Conservation (phyloP, 441 rosid species). For the Brassica hybrid region DNA sequence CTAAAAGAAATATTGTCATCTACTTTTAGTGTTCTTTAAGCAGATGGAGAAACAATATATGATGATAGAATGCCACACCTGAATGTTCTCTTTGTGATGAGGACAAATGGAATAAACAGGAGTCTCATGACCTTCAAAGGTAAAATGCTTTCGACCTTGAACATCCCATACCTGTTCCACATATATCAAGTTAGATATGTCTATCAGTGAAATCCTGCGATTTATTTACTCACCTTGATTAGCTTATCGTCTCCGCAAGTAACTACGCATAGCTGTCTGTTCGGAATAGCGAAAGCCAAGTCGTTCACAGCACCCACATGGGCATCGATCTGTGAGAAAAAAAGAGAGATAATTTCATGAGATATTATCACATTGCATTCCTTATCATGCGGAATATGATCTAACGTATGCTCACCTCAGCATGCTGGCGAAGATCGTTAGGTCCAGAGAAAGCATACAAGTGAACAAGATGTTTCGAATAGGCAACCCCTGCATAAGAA, state of each 20-base stretch:
- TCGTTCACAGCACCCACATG: constrained; percentile 91
- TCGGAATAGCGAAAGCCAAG: constrained; percentile 88
- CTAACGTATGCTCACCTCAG: constrained; percentile 60
- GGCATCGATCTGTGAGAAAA: constrained; percentile 72
- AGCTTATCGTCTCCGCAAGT: constrained; percentile 94
- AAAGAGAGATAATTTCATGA: constrained; percentile 28
- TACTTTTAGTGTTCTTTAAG: background rate
- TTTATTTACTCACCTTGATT: constrained; percentile 62
- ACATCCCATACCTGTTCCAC: constrained; percentile 85
- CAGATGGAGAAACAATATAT: constrained; percentile 20
- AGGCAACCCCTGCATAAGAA: constrained; percentile 76
- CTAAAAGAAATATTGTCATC: background rate
- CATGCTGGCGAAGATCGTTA: constrained; percentile 69
- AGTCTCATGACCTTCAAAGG: constrained; percentile 86
- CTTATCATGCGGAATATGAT: constrained; percentile 7
- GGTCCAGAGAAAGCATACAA: constrained; percentile 63
- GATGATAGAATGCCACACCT: constrained; percentile 55
- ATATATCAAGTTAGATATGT: constrained; percentile 34
- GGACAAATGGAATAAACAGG: constrained; percentile 86
- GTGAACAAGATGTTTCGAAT: constrained; percentile 74
- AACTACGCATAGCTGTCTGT: constrained; percentile 79
- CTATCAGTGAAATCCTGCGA: background rate
- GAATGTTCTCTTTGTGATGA: constrained; percentile 83
- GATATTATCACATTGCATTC: constrained; percentile 19
- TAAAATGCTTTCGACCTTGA: constrained; percentile 60